Evolutionary conservation across 139 green algal genomes (phyloP).

Genomic region (Monoraphidium neglectum): DNA sequence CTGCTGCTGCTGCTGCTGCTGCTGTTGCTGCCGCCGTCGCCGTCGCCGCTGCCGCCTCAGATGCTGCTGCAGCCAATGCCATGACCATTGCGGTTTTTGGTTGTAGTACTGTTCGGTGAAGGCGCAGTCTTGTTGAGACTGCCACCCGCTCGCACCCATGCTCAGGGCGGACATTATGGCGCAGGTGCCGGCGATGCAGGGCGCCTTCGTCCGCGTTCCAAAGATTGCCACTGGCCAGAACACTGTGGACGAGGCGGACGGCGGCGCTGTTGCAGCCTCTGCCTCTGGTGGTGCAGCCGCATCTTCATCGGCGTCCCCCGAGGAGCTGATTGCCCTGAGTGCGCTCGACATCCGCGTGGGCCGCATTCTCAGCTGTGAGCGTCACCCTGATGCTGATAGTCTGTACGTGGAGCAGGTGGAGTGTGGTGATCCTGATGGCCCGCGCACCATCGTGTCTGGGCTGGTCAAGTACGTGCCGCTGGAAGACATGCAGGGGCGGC

Average conservation of each 20-base stretch:
- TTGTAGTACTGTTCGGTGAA: too few species aligned
- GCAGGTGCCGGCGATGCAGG: conserved; percentile 51
- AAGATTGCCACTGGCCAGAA: conserved; percentile 59
- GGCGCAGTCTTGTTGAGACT: background rate
- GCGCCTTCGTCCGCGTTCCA: conserved; percentile 58
- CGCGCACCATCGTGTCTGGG: conserved; percentile 82
- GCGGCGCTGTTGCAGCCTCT: background rate
- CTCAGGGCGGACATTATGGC: conserved; percentile 50
- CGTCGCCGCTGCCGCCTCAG: too few species aligned
- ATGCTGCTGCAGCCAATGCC: too few species aligned
- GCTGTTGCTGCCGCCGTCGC: too few species aligned
- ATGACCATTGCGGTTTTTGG: too few species aligned
- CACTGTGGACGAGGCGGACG: background rate
- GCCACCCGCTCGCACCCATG: background rate
- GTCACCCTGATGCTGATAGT: conserved; percentile 75
- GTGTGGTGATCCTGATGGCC: conserved; percentile 76
- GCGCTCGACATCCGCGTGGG: conserved; percentile 69
- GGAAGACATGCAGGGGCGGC: conserved; percentile 68
- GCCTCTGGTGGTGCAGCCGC: background rate
- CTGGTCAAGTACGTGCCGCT: conserved; percentile 80
- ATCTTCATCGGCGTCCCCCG: background rate
- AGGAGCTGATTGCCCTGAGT: conserved; percentile 25
- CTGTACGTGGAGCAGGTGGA: conserved; percentile 87
- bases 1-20: background rate
- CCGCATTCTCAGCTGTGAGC: conserved; percentile 61